Evolutionary conservation across 2,329 filamentous ascomycete species (phyloP), one percentile per base, ranked within the genome.

Genomic region (Trichoderma sp.): DNA sequence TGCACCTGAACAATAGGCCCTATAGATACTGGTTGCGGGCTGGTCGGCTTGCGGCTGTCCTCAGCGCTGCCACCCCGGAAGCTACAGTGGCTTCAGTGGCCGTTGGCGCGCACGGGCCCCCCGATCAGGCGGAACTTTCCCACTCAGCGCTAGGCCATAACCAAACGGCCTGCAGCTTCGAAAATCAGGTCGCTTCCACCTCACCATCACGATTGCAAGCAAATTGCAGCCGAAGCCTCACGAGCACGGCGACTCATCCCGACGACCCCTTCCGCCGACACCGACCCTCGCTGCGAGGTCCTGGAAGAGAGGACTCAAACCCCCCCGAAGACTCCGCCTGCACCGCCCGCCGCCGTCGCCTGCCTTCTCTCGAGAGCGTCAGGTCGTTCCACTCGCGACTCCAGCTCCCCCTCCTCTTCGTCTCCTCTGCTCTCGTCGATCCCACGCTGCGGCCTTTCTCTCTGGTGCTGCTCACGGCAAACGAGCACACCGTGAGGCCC

Each of bases 121-220:
- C 48, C 45, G 19, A 43, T 24, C 54, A 57, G 58, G 64, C 64
- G 52, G 54, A 63, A 64, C 61, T 54, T 64, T 55, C 64, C 60
- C 60, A 63, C 65, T 51, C 54, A 60, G 62, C 75, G 72, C 76
- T 78, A 77, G 67, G 67, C 76, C 75, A 52, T 71, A 74, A 73
- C 59, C 68, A 74, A 75, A 69, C 67, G 64, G 34, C 66, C 69
- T 70, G 70, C 68, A 74, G 72, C 71, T 74, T 67, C 69, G 71
- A 74, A 73, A 72, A 73, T 72, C 69, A 68, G 67, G 68, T 68
- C 68, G 69, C 65, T 69, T 68, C 69, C 71, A 71, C 71, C 73
- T 71, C 74, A 68, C 44, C 70, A 69, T 66, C 66, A 68, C 50
- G 44, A 55, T 67, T 55, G 68, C 70, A 72, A 70, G 72, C 74